Base-by-base conservation (phyloP, 2,329 filamentous ascomycete genomes). In the Botryotinia convoluta region DNA sequence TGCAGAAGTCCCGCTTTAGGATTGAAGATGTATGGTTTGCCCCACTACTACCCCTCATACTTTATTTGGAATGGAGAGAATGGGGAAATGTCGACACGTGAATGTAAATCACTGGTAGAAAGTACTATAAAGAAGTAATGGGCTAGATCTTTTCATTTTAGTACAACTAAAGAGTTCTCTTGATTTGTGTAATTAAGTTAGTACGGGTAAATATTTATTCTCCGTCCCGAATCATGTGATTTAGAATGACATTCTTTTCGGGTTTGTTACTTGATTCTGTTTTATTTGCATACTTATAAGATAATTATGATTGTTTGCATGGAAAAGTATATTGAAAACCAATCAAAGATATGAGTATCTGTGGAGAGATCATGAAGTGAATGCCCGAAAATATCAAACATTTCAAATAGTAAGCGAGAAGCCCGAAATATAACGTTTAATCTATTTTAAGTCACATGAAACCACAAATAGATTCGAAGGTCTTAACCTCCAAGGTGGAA, bases 31-130 rank as follows among this genome's bases (percentile, higher is more conserved):
- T 67, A 12, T 51, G 45, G 22, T 39, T n/a, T 39, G 16, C 64
- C 45, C 64, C 64, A 67, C 65, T 42, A 68, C 45, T 68, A 68
- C 65, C 65, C 65, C 65, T 57, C 65, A 68, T 57, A 14, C 9
- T 37, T 22, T 57, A 68, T 42, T 68, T 32, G 16, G 16, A 22
- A 22, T 35, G n/a, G 16, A 22, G 39, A 48, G 18, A 51, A 54
- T 29, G 45, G 26, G 48, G 35, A 68, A 68, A 57, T 18, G 2
- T 54, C 20, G 35, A 42, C 48, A 68, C 48, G 65, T 68, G 65
- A 68, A 32, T 32, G 48, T 57, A 32, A 16, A 39, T 68, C n/a
- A 68, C 45, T 42, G 48, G 48, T 54, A 65, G 42, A n/a, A 14
- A 32, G 16, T 35, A 48, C 1, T 48, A 3, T 26, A 35, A 22